Evolutionary conservation across 2,329 filamentous ascomycete species (phyloP), one percentile per base, ranked within the genome.

Genomic region (Boeremia exigua): DNA sequence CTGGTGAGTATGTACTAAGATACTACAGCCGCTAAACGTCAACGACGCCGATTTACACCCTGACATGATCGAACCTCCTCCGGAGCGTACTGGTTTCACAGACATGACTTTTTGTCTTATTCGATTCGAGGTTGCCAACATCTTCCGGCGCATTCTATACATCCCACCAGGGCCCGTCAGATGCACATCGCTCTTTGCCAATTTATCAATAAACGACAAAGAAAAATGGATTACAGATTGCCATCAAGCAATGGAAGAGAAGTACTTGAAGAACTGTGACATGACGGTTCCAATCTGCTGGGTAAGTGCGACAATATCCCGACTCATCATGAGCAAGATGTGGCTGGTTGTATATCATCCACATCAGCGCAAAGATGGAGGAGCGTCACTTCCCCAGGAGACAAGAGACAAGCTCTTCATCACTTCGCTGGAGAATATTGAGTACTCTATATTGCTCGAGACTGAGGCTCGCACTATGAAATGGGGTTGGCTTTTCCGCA

Each of bases 271-370:
- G 33, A 72, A 82, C 29, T 82, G 80, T 56, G 84, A 86, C 50
- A 81, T 82, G 61, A 78, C 80, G 0, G 76, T 86, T 1, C 85
- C 84, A 7, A 76, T 91, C 1, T 86, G 86, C 59, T 91, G 88
- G 87, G 84, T 89, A 25, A 84, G 84, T 7, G 86, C 85, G 4
- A 89, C 88, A 27, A 81, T 91, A 23, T 83, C 86, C 3, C 84
- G 89, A 9, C 80, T 94, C 29, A 86, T 93, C 59, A 84, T 92
- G 76, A 87, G 87, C 48, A 94, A 92, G 75, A 86, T 92, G 79
- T 91, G 88, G 78, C 81, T 95, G 32, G 83, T 92, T 56, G 83
- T 91, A 2, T 90, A 94, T 66, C 87, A 94, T 63, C 89, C 90
- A 0, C 82, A 88, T 66, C 85, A 89, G 29, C 84, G 86, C 47